Evolutionary conservation across 2,329 filamentous ascomycete genomes (phyloP), one percentile per base, ranked within the genome.

Genomic region (Hymenoscyphus occultus): DNA sequence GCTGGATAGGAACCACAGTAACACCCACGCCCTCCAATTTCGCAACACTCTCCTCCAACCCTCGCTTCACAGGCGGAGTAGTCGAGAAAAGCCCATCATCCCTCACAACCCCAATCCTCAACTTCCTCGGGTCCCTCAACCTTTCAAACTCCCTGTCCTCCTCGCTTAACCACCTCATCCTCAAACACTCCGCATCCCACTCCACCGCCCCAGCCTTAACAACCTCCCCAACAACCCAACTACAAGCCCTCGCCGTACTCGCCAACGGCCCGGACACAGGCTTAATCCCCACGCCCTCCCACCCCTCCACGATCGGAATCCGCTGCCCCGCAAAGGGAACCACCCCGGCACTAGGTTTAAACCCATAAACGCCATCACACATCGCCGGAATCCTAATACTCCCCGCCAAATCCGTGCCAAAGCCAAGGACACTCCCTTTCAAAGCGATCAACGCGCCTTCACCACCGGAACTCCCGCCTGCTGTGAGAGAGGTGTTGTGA

Each of bases 401-500:
- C 1, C 83, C 83, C 1, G 80, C 83, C 58, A 89, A 81, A 74
- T 90, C 87, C 0, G 87, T 89, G 0, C 85, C 86, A 13, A 89
- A 79, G 1, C 88, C 88, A 1, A 90, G 71, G 2, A 74, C 64
- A 64, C 71, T 83, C 0, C 86, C 86, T 35, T 81, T 79, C 78
- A 89, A 81, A 4, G 82, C 83, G 22, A 89, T 70, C 10, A 89
- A 74, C 0, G 83, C 85, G 0, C 82, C 86, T 73, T 90, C 87
- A 13, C 88, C 88, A 19, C 88, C 88, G 0, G 84, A 85, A 22
- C 81, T 84, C 3, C 88, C 88, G 7, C 88, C 88, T 0, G 84
- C 83, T 0, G 85, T 88, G 28, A 86, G 77, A 16, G 78, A 77
- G 12, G 82, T 78, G 67, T 88, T 87, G n/a, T 81, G 75, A 0